These are phyloP conservation scores for Hypoxylon cercidicola DNA, from an alignment of 495 filamentous ascomycete genomes.

Conservation along the genomic window DNA sequence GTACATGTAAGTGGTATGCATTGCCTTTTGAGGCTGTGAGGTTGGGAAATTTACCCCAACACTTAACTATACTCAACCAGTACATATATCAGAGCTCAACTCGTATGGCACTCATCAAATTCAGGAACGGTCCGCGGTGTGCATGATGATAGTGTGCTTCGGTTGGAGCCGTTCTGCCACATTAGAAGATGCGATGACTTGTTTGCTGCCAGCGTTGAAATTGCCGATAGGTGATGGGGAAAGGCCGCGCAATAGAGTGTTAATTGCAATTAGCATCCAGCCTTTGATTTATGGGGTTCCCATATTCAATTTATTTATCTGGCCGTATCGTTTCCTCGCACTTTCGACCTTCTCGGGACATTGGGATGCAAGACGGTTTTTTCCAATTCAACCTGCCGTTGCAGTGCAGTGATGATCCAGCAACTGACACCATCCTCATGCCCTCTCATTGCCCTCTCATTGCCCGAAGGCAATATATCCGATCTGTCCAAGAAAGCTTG, in stretches of 20 bases:
- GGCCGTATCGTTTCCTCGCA: slow-evolving; percentile 17
- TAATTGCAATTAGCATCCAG: slow-evolving; percentile 27
- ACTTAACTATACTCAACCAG: slow-evolving; percentile 19
- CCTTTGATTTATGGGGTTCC: slow-evolving; percentile 7
- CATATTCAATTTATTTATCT: slow-evolving; percentile 5
- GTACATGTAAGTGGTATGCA: slow-evolving; percentile 8
- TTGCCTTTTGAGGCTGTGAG: slow-evolving; percentile 11
- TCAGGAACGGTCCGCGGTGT: slow-evolving; percentile 33
- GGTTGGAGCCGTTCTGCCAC: slow-evolving; percentile 34
- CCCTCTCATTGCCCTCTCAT: slow-evolving; percentile 11
- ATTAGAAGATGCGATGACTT: slow-evolving; percentile 11
- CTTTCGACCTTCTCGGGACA: slow-evolving; percentile 22
- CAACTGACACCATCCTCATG: slow-evolving; percentile 32
- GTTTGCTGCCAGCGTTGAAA: slow-evolving; percentile 25
- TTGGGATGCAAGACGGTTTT: slow-evolving; percentile 15
- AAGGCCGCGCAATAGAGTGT: slow-evolving; percentile 39
- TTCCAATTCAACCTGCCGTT: slow-evolving; percentile 26
- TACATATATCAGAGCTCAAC: slow-evolving; percentile 11
- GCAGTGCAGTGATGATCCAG: slow-evolving; percentile 37
- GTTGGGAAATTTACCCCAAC: slow-evolving; percentile 27
- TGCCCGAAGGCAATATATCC: slow-evolving; percentile 29
- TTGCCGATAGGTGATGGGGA: slow-evolving; percentile 33
- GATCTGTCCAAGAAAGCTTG: slow-evolving; percentile 41
- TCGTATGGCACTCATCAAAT: slow-evolving; percentile 38
- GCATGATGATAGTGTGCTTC: slow-evolving; percentile 28